Percentiles rank a stretch among this genome's conserved stretches.
Conservation (phyloP, 352 stramenopile genomes). For the Pythium apleroticum region DNA sequence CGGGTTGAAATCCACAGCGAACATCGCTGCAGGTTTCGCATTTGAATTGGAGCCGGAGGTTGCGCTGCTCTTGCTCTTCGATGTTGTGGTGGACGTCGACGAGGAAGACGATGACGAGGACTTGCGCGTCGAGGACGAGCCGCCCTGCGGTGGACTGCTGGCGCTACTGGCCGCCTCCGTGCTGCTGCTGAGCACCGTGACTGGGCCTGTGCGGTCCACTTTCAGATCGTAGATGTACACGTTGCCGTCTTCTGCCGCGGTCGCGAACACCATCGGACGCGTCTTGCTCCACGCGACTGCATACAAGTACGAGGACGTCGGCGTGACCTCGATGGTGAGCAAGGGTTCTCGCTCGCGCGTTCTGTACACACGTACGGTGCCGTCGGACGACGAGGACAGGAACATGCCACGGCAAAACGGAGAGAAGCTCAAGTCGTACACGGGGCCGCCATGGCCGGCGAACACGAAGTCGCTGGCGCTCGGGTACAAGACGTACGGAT, state of each 20-base stretch:
- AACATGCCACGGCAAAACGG: constrained; percentile 85
- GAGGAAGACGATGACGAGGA: neutral
- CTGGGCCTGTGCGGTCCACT: constrained; percentile 42
- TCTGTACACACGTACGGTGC: constrained; percentile 75
- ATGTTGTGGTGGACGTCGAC: neutral
- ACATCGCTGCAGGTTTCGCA: constrained; percentile 42
- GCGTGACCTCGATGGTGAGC: constrained; percentile 61
- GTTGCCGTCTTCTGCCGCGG: constrained; percentile 67
- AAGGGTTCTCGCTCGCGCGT: constrained; percentile 62
- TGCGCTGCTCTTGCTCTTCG: constrained; percentile 7
- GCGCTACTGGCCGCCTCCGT: neutral
- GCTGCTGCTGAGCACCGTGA: constrained; percentile 40
- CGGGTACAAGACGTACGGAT: constrained; percentile 55
- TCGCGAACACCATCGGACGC: constrained; percentile 70
- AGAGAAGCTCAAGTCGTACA: constrained; percentile 81
- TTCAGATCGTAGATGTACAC: constrained; percentile 81
- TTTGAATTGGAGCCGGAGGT: constrained; percentile 2
- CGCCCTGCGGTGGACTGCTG: neutral
- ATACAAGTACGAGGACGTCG: constrained; percentile 73
- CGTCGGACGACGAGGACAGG: constrained; percentile 75
- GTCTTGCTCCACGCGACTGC: constrained; percentile 73
- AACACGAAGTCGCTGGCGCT: constrained; percentile 79
- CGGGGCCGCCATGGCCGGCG: constrained; percentile 64
- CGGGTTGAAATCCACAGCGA: constrained; percentile 77
- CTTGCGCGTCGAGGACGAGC: neutral